Evolutionary conservation across 768 basidiomycete genomes (phyloP), one percentile per base, ranked within the genome.

Genomic region (Exidia glandulosa): DNA sequence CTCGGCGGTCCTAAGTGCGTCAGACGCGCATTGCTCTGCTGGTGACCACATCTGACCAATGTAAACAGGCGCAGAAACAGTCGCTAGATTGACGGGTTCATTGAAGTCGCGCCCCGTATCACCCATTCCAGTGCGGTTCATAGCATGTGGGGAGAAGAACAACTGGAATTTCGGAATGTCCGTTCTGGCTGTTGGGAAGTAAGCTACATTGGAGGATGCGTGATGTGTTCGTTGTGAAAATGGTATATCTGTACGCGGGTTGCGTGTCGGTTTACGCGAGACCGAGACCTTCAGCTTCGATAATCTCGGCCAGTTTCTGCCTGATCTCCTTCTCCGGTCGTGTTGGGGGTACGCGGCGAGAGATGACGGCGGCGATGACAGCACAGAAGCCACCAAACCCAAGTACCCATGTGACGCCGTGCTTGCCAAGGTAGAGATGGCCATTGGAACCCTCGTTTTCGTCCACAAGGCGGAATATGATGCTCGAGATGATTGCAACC

Each of bases 341-440:
- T 25, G 94, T 97, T 0, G 86, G 90, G 14, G 94, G 85, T 0
- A 96, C 90, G 75, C 79, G 84, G 55, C 89, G 85, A 32, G 88
- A 86, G 64, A 90, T 79, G 3, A 82, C 63, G 3, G 93, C 94
- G 32, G 90, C 94, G 34, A 86, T 75, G 60, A 96, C 72, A 0
- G 94, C 85, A 70, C 89, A 92, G 9, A 91, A 68, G 36, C 94
- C 94, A 56, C 94, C 94, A 66, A 95, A 95, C 19, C 93, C 84
- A 59, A 97, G 73, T 5, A 95, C 89, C 93, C 94, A 96, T 2
- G 87, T 90, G 31, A 96, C 92, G 33, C 94, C 94, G 58, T 85
- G 86, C 76, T 91, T 93, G 32, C 88, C 89, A 61, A 81, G 77
- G 70, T 88, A 90, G 47, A 60, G 63, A 29, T 27, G 50, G 30